Evolutionary conservation across 2,329 filamentous ascomycete genomes (phyloP), one percentile per base, ranked within the genome.

Genomic region (Fusarium pseudoanthophilum): DNA sequence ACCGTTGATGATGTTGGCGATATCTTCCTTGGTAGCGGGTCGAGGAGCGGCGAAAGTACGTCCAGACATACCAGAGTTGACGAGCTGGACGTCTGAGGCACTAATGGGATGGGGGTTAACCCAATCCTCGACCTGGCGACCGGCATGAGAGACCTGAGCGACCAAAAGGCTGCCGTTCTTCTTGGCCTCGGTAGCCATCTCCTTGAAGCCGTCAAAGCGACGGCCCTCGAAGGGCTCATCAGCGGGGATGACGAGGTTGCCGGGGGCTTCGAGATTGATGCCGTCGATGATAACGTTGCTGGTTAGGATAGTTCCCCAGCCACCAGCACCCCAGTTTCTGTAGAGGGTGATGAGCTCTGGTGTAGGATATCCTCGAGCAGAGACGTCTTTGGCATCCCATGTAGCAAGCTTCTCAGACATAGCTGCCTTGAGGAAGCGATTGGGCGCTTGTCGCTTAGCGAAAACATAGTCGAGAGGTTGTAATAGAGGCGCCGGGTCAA

Each of bases 31-130:
- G 20, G 70, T 73, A 5, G 70, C 70, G 1, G 71, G 36, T 21
- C 61, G 30, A 2, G 70, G 66, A 87, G 78, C 77, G 83, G 73
- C 53, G 84, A 80, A 73, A 24, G 21, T 56, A 14, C 48, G 49
- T 14, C 85, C 84, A 60, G 86, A 81, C 8, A 90, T 89, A 0
- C 88, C 88, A 76, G 87, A 88, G 76, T 87, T 68, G 89, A 85
- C 7, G 87, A 82, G 67, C 26, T 70, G 75, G 86, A 92, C 75
- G 0, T 88, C 87, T 1, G 89, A 89, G 0, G 89, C 85, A 74
- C 91, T 86, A 28, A 72, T 69, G 4, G 72, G 68, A 18, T 73
- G 62, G 42, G 70, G 70, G 13, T 73, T 62, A 7, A 73, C 24
- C 70, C 70, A 73, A 2, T 66, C 71, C 30, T 73, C 70, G 26